Conservation (phyloP, 208 protist species). For the Acanthamoeba castellanii region DNA sequence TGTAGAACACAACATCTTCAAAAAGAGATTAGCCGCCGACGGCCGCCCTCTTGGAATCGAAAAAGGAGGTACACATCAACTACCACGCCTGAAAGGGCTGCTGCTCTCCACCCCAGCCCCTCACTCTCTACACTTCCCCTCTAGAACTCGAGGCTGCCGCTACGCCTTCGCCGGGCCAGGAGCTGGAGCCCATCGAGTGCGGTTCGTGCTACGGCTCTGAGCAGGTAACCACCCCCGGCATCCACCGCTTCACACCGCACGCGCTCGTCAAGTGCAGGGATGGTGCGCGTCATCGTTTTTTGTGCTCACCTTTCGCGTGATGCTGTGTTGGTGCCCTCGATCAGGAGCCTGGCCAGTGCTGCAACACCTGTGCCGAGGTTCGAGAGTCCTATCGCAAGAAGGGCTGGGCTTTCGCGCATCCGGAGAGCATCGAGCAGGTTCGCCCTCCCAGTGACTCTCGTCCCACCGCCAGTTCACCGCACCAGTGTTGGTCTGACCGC, state of each 20-base stretch:
- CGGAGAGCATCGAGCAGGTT: slow-evolving; percentile 82
- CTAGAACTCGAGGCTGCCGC: slow-evolving; percentile 1
- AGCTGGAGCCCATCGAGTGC: slow-evolving; percentile 66
- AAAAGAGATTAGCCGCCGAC: slow-evolving; percentile 77
- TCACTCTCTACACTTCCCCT: background rate
- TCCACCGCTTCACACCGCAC: background rate
- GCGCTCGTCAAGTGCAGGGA: background rate
- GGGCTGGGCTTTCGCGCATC: slow-evolving; percentile 83
- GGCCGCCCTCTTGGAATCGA: slow-evolving; percentile 75
- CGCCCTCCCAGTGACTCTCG: background rate
- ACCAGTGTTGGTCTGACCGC: background rate
- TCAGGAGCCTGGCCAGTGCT: slow-evolving; percentile 81
- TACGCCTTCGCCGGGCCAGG: background rate
- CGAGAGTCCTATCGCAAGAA: slow-evolving; percentile 86
- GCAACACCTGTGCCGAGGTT: slow-evolving; percentile 90
- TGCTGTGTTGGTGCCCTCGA: background rate
- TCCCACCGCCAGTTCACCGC: background rate
- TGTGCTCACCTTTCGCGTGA: background rate
- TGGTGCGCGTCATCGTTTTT: background rate
- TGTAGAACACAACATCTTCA: slow-evolving; percentile 86
- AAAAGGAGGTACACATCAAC: slow-evolving; percentile 11
- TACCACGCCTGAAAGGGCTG: background rate
- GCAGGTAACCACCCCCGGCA: background rate
- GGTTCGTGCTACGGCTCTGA: slow-evolving; percentile 89
- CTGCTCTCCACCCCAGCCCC: too few relatives aligned